These are phyloP conservation scores for Stentor roeselii DNA, from an alignment of 73 alveolate genomes.

Conservation along the genomic window DNA sequence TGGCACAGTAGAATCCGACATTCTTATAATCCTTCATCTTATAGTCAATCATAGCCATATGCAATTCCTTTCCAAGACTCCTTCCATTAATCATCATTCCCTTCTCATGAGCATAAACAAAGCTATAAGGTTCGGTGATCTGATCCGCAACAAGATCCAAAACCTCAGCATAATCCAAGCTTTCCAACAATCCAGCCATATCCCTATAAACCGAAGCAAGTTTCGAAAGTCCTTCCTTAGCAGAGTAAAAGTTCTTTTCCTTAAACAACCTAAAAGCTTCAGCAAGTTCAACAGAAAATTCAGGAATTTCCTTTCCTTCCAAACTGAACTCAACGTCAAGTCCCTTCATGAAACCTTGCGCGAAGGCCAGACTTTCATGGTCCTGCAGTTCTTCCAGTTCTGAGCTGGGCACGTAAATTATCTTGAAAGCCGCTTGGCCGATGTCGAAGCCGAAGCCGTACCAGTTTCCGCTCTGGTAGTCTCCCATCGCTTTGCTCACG, in stretches of 20 bases:
- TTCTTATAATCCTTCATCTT: background rate
- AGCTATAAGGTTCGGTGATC: background rate
- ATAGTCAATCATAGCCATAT: background rate
- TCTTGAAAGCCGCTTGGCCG: conserved; percentile 5
- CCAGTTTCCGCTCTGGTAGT: background rate
- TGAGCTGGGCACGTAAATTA: background rate
- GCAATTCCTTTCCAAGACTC: background rate
- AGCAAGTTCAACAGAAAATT: background rate
- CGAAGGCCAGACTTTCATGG: background rate
- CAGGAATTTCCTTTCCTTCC: background rate
- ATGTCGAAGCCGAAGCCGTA: background rate
- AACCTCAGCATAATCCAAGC: background rate
- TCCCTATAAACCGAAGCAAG: background rate
- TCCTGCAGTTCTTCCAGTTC: background rate
- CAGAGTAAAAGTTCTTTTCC: background rate
- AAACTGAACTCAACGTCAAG: background rate
- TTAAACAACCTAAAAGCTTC: background rate
- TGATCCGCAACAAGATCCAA: background rate
- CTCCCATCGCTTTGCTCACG: background rate
- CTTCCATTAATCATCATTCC: background rate
- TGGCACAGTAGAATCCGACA: background rate
- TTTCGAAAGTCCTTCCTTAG: background rate
- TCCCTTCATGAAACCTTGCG: background rate
- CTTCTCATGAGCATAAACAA: background rate
- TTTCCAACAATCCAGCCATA: no score